A percentile compares a stretch with the other conserved stretches of the same genome.
These are phyloP conservation scores for Phaeophleospora eucalypticola DNA, from an alignment of 2,329 filamentous ascomycete species.

Conservation along the genomic window DNA sequence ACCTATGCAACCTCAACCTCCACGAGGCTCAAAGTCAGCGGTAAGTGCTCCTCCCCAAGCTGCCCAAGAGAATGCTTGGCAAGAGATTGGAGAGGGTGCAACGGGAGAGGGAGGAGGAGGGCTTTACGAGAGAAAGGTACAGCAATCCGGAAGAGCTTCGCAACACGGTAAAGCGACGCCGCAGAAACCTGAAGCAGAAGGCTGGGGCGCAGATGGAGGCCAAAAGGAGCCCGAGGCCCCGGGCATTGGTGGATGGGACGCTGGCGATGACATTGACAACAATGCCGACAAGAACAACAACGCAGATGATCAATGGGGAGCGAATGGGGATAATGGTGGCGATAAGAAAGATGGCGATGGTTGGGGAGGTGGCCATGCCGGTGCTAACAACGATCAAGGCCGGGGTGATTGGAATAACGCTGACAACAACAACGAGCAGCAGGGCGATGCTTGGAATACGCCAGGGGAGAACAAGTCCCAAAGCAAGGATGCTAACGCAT, in stretches of 20 bases:
- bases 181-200: not conserved
- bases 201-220: not conserved
- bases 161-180: not conserved
- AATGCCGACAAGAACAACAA: no score
- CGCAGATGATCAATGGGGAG: not conserved
- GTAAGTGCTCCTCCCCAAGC: not conserved
- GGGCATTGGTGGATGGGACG: no score
- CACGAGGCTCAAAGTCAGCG: not conserved
- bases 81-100: constrained; percentile 8
- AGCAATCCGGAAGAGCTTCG: not conserved
- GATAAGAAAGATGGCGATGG: not conserved
- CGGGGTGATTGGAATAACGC: not conserved
- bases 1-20: not conserved
- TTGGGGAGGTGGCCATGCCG: not conserved
- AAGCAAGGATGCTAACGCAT: not conserved
- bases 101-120: not conserved
- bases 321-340: not conserved
- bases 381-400: not conserved
- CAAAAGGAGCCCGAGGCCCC: no score
- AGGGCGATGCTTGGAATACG: not conserved
- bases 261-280: no score
- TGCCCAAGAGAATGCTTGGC: constrained; percentile 8
- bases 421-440: not conserved
- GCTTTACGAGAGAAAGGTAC: constrained; percentile 10
- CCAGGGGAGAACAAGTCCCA: not conserved